A percentile compares a stretch with the other conserved stretches of the same genome.
Evolutionary conservation across 2,329 filamentous ascomycete species (phyloP).

Genomic region (Aureobasidium musti): DNA sequence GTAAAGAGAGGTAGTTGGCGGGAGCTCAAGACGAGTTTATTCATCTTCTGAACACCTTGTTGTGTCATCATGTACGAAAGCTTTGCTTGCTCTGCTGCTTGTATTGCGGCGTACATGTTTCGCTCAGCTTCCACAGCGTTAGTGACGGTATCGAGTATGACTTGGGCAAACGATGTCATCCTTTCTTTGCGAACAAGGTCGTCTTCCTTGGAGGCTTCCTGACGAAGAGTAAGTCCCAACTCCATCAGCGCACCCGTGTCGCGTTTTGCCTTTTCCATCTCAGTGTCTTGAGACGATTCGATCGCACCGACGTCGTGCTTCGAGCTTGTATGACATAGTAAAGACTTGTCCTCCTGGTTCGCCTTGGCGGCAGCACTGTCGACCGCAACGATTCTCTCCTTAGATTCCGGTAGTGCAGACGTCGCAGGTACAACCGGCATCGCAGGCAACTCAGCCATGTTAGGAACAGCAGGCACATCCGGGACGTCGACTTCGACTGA

Average conservation of each 20-base stretch:
- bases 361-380: neutral
- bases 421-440: neutral
- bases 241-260: conserved; percentile 12
- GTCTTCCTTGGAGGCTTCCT: conserved; percentile 24
- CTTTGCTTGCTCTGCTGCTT: conserved; percentile 36
- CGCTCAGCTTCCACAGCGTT: conserved; percentile 37
- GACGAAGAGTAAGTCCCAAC: conserved; percentile 11
- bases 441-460: neutral
- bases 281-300: neutral
- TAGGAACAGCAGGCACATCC: neutral
- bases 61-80: conserved; percentile 37
- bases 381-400: neutral
- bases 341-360: neutral
- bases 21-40: conserved; percentile 26
- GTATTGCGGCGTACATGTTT: conserved; percentile 35
- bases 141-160: conserved; percentile 36
- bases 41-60: conserved; percentile 34
- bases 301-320: neutral
- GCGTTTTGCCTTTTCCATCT: neutral
- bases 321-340: neutral
- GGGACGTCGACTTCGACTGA: neutral
- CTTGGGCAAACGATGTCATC: conserved; percentile 36
- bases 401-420: neutral
- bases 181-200: conserved; percentile 34
- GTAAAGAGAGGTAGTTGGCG: conserved; percentile 7